phyloP scores from a whole-genome alignment of 345 rosid genomes.

The rapeseed (Brassica napus) region DNA sequence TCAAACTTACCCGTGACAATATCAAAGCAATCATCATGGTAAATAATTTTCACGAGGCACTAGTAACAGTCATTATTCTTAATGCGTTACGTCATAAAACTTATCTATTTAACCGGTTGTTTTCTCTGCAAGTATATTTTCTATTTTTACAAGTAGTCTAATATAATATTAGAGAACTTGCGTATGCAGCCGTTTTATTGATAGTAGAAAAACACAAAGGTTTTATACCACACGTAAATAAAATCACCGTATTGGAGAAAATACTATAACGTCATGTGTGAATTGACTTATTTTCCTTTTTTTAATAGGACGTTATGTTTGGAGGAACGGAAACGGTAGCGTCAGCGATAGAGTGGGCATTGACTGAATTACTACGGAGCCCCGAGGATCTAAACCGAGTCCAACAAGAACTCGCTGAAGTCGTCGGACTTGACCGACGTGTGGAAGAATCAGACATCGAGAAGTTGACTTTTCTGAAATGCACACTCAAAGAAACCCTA shows the following conservation, averaged over 20 bases:
- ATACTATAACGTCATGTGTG: not conserved
- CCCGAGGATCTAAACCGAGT: slow-evolving; percentile 73
- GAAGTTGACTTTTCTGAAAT: slow-evolving; percentile 67
- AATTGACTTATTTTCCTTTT: not conserved
- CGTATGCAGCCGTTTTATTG: not conserved
- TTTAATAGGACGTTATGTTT: slow-evolving; percentile 88
- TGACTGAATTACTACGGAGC: slow-evolving; percentile 77
- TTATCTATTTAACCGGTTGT: not conserved
- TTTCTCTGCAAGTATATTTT: not conserved
- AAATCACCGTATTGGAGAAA: not conserved
- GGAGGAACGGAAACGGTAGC: slow-evolving; percentile 99
- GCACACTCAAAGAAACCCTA: slow-evolving; percentile 75
- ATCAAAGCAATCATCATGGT: slow-evolving; percentile 99
- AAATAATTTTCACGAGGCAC: slow-evolving; percentile 2
- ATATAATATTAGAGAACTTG: not conserved
- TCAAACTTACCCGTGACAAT: slow-evolving; percentile 70
- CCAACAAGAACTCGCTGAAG: slow-evolving; percentile 77
- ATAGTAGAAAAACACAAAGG: not conserved
- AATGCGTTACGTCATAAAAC: slow-evolving; percentile 15
- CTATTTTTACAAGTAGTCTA: not conserved
- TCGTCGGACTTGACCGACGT: slow-evolving; percentile 77
- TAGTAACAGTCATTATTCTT: not conserved
- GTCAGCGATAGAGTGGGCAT: slow-evolving; percentile 90
- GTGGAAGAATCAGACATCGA: slow-evolving; percentile 83
- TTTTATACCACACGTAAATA: not conserved